Percentiles rank a stretch among this genome's conserved stretches.
Evolutionary conservation across 768 basidiomycete species (phyloP).

Genomic region (Rickenella mellea): DNA sequence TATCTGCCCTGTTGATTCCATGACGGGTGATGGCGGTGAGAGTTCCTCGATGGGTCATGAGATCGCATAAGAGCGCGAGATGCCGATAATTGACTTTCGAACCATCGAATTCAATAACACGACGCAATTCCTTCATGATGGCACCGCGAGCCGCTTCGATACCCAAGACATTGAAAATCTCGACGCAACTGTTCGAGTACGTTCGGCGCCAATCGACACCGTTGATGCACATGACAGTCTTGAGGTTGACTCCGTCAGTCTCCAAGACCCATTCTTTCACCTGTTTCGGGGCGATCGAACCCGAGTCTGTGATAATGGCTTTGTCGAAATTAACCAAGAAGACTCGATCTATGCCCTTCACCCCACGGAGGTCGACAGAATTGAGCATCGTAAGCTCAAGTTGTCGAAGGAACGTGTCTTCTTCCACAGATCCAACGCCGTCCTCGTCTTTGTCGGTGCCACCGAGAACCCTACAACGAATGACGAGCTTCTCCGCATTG

Average conservation of each 20-base stretch:
- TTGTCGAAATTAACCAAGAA: constrained; percentile 89
- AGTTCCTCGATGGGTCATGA: constrained; percentile 93
- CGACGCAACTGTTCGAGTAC: constrained; percentile 94
- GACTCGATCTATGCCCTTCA: constrained; percentile 81
- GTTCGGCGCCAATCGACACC: constrained; percentile 91
- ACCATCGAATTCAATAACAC: constrained; percentile 98
- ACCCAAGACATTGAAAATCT: constrained; percentile 89
- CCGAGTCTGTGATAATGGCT: constrained; percentile 53
- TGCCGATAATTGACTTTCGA: constrained; percentile 99
- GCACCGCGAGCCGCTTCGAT: constrained; percentile 95
- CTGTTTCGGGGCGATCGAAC: constrained; percentile 45
- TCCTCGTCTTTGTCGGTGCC: constrained; percentile 83
- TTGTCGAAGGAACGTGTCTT: constrained; percentile 93
- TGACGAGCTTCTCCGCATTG: constrained; percentile 93
- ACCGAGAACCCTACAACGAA: constrained; percentile 89
- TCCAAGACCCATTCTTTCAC: constrained; percentile 92
- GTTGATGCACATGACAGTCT: constrained; percentile 89
- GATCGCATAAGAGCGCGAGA: constrained; percentile 89
- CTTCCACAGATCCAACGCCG: constrained; percentile 64
- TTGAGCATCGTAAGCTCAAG: constrained; percentile 96
- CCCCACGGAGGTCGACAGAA: constrained; percentile 90
- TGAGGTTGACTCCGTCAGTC: constrained; percentile 94
- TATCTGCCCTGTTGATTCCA: constrained; percentile 97
- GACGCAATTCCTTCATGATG: constrained; percentile 86
- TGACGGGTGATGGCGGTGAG: constrained; percentile 99